Conservation (phyloP, 352 stramenopile species). For the Globisporangium paroecandrum region DNA sequence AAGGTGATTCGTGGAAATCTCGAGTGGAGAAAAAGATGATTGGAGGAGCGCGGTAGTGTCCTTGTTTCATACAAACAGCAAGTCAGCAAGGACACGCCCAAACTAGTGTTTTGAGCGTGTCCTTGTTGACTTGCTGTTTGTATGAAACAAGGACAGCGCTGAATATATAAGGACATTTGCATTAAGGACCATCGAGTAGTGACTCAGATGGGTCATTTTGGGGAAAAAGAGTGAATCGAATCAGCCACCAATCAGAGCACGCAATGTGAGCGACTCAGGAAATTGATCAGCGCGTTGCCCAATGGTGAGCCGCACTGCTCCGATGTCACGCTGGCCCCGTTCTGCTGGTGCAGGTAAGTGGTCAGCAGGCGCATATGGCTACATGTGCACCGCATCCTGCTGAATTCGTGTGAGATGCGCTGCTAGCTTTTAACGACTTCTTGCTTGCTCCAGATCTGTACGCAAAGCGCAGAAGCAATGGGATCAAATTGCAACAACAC, state of each 20-base stretch:
- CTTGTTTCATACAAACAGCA: no score
- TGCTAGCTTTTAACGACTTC: background rate
- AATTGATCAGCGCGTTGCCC: background rate
- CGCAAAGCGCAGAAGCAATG: background rate
- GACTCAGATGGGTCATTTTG: no score
- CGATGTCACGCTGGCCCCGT: background rate
- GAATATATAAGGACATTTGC: no score
- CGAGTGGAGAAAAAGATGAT: no score
- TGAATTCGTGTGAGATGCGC: constrained; percentile 3
- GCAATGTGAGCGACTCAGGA: background rate
- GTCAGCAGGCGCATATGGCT: background rate
- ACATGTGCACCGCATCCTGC: background rate
- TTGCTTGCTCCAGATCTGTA: background rate
- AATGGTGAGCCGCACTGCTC: background rate
- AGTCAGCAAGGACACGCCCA: no score
- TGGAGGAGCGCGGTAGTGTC: no score
- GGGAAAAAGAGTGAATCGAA: no score
- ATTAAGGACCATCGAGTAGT: no score
- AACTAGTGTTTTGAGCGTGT: no score
- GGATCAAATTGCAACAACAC: background rate
- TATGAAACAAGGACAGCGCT: no score
- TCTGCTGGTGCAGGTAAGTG: background rate
- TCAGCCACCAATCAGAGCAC: background rate
- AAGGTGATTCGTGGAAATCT: no score
- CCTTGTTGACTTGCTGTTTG: no score